These are phyloP conservation scores for Aspergillus avenaceus DNA, from an alignment of 495 filamentous ascomycete genomes.

Conservation along the genomic window DNA sequence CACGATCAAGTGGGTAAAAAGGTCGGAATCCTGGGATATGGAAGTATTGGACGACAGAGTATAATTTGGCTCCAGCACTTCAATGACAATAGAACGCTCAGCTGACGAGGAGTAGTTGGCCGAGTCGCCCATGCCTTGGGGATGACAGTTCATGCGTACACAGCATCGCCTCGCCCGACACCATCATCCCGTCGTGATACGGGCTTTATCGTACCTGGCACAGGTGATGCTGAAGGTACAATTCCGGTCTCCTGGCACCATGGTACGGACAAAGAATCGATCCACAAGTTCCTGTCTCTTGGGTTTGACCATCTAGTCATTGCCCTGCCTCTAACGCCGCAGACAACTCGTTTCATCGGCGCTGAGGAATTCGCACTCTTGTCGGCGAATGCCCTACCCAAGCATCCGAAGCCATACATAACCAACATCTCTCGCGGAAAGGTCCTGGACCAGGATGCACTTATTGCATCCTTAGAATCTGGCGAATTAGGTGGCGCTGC, in stretches of 20 bases:
- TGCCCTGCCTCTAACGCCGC: constrained; percentile 64
- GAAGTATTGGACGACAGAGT: constrained; percentile 74
- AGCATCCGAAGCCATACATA: constrained; percentile 43
- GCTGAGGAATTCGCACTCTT: constrained; percentile 65
- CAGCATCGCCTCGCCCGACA: constrained; percentile 55
- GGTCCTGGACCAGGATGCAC: constrained; percentile 64
- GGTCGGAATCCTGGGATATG: constrained; percentile 79
- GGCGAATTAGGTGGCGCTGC: constrained; percentile 63
- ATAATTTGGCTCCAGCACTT: not conserved
- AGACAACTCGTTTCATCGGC: constrained; percentile 60
- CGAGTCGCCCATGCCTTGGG: constrained; percentile 67
- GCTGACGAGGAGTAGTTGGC: no score
- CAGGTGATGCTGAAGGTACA: constrained; percentile 70
- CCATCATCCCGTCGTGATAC: constrained; percentile 55
- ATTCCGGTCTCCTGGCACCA: constrained; percentile 72
- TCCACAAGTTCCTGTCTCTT: constrained; percentile 63
- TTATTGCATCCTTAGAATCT: constrained; percentile 51
- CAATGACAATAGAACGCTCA: not conserved
- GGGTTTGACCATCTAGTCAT: constrained; percentile 76
- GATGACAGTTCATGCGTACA: constrained; percentile 80
- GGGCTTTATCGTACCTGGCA: constrained; percentile 68
- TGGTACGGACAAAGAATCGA: constrained; percentile 53
- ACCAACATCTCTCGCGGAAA: constrained; percentile 73
- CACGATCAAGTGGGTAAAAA: constrained; percentile 51
- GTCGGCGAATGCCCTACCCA: constrained; percentile 32